Evolutionary conservation across 257 asterid species (phyloP).

Genomic region (Solanum chmielewskii): DNA sequence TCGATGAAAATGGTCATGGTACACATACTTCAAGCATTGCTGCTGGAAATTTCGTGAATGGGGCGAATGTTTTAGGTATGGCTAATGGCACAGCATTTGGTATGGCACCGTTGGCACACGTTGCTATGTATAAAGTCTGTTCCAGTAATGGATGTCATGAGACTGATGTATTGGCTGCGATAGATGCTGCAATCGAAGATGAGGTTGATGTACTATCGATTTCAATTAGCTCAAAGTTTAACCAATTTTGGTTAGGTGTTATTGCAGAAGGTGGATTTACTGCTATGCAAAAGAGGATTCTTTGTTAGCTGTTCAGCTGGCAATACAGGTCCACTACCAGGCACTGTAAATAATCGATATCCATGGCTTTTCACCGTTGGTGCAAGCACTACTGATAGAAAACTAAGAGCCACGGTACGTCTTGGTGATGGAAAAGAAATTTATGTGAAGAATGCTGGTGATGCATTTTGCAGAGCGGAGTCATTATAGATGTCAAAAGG

Average conservation of each 20-base stretch:
- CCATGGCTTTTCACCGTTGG: background rate
- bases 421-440: constrained; percentile 11
- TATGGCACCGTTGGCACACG: background rate
- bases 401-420: background rate
- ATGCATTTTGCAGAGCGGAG: background rate
- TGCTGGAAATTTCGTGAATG: constrained; percentile 10
- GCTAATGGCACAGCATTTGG: constrained; percentile 11
- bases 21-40: constrained; percentile 18
- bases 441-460: background rate
- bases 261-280: background rate
- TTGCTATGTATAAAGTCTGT: background rate
- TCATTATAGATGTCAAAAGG: background rate
- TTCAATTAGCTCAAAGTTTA: background rate
- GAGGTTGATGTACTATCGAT: background rate
- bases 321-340: background rate
- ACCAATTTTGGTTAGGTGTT: background rate
- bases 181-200: background rate
- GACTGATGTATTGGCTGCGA: background rate
- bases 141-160: background rate
- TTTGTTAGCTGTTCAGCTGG: background rate
- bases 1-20: constrained; percentile 13
- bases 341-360: background rate
- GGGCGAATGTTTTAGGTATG: background rate
- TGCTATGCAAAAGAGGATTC: background rate
- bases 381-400: background rate